Evolutionary conservation across 495 filamentous ascomycete species (phyloP).

Genomic region (Aspergillus affinis): DNA sequence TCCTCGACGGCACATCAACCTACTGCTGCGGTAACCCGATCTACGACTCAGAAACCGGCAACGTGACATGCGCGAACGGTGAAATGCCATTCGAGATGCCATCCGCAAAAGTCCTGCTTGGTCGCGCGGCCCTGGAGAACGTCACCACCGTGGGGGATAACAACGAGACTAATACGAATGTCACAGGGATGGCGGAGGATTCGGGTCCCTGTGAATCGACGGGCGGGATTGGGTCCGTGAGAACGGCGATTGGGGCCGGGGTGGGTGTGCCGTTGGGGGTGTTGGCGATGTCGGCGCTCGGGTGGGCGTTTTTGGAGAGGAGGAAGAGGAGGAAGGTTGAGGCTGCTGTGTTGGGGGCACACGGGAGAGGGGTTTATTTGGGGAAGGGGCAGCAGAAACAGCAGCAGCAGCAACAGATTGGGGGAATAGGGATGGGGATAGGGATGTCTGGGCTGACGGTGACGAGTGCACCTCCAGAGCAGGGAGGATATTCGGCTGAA

Average conservation of each 20-base stretch:
- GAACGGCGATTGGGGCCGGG: conserved; percentile 28
- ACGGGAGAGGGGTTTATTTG: too few relatives aligned
- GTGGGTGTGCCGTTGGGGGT: conserved; percentile 28
- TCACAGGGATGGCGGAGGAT: conserved; percentile 29
- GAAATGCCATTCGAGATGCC: conserved; percentile 22
- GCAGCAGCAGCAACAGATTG: too few relatives aligned
- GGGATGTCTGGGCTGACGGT: not conserved
- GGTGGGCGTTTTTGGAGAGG: conserved; percentile 28
- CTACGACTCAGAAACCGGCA: conserved; percentile 2
- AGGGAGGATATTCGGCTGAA: not conserved
- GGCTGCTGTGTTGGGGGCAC: not conserved
- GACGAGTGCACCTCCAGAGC: too few relatives aligned
- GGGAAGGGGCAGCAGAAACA: not conserved
- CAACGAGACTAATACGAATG: conserved; percentile 10
- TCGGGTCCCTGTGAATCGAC: conserved; percentile 10
- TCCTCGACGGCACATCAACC: conserved; percentile 15
- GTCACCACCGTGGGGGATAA: conserved; percentile 10
- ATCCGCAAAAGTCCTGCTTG: conserved; percentile 18
- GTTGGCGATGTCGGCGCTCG: conserved; percentile 32
- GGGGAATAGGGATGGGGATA: too few relatives aligned
- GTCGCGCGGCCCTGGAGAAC: conserved; percentile 24
- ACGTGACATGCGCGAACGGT: conserved; percentile 22
- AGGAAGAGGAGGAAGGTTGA: not conserved
- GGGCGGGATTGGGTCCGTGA: not conserved
- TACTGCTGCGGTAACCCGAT: conserved; percentile 35